A percentile compares a stretch with the other conserved stretches of the same genome.
These are phyloP conservation scores for Curvularia verruculosa DNA, from an alignment of 2,329 filamentous ascomycete species.

Conservation along the genomic window DNA sequence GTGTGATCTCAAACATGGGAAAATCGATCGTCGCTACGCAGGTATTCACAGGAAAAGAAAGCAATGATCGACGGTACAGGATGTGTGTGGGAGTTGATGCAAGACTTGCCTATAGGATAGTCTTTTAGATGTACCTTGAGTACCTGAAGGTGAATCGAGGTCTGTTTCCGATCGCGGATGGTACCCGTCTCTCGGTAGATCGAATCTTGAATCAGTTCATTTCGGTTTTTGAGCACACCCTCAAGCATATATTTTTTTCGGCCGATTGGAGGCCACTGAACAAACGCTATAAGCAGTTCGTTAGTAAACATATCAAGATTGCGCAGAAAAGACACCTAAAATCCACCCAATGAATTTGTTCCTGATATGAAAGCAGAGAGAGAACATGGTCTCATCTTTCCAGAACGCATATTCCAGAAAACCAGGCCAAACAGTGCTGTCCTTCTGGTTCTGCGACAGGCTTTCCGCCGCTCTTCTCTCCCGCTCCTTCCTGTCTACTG, in stretches of 20 bases:
- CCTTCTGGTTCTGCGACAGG: slow-evolving; percentile 35
- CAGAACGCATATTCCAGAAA: slow-evolving; percentile 57
- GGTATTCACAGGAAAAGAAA: too few species aligned
- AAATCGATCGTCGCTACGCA: slow-evolving; percentile 1
- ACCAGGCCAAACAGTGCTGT: slow-evolving; percentile 54
- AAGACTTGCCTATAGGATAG: slow-evolving; percentile 58
- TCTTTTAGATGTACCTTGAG: slow-evolving; percentile 62
- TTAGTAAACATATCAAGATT: not conserved
- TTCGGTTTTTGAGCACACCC: slow-evolving; percentile 63
- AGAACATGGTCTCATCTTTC: slow-evolving; percentile 46
- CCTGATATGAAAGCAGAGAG: not conserved
- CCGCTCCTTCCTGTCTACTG: slow-evolving; percentile 22
- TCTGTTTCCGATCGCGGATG: slow-evolving; percentile 62
- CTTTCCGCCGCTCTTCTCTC: slow-evolving; percentile 23
- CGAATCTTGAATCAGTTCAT: slow-evolving; percentile 66
- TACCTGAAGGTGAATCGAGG: slow-evolving; percentile 69
- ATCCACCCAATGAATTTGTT: not conserved
- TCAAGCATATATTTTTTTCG: slow-evolving; percentile 57
- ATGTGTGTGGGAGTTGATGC: not conserved
- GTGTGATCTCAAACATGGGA: not conserved
- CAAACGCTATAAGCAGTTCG: slow-evolving; percentile 30
- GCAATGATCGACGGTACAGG: not conserved
- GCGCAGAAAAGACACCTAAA: not conserved
- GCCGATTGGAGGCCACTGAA: slow-evolving; percentile 65
- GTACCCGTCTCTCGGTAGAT: slow-evolving; percentile 63